Evolutionary conservation across 192 early-diverging fungal genomes (phyloP).

Genomic region (Funneliformis geosporum): DNA sequence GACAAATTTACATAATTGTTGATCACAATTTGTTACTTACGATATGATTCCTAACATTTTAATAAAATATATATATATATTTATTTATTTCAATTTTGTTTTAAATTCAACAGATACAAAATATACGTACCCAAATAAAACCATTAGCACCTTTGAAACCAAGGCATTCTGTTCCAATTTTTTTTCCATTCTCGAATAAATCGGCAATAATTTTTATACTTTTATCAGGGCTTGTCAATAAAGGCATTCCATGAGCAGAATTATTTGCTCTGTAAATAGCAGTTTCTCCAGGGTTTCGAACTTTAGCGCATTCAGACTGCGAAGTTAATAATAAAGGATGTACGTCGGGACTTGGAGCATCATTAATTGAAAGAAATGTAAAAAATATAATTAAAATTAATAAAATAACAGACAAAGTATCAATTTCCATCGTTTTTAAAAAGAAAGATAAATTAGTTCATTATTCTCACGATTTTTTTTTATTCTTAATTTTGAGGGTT

Average conservation of each 20-base stretch:
- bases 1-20: background rate
- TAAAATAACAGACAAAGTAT: constrained; percentile 50
- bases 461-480: no score
- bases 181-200: constrained; percentile 46
- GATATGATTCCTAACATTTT: constrained; percentile 40
- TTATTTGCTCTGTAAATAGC: constrained; percentile 53
- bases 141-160: constrained; percentile 2
- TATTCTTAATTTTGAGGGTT: no score
- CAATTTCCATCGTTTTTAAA: constrained; percentile 44
- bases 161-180: constrained; percentile 26
- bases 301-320: constrained; percentile 50
- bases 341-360: constrained; percentile 52
- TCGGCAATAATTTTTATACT: constrained; percentile 50
- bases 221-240: constrained; percentile 41
- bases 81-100: constrained; percentile 8
- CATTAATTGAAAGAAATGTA: constrained; percentile 38
- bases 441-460: no score
- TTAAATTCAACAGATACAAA: background rate
- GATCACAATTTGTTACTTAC: constrained; percentile 27
- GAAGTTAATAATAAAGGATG: constrained; percentile 59
- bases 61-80: background rate
- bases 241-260: constrained; percentile 42
- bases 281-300: constrained; percentile 54
- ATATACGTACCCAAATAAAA: constrained; percentile 38
- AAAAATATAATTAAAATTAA: constrained; percentile 36